Evolutionary conservation across 768 basidiomycete genomes (phyloP), one percentile per base, ranked within the genome.

Genomic region (Suillus discolor): DNA sequence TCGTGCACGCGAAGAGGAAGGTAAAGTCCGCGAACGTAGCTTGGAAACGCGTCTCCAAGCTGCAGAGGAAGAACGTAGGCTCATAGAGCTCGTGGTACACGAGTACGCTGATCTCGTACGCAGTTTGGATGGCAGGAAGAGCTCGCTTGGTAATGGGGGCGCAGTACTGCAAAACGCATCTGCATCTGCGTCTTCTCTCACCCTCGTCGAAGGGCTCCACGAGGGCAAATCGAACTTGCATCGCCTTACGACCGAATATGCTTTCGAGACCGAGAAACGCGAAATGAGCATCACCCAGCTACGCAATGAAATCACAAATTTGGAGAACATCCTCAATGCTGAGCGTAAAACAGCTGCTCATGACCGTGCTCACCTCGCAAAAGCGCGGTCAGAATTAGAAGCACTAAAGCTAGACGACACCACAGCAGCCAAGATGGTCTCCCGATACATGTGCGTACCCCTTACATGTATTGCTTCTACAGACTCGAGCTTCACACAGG

Each of bases 401-500:
- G 81, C 79, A 69, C 79, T 85, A 57, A 78, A 80, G 68, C 73
- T 87, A 20, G 90, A 93, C 59, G 91, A 94, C 64, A 84, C 81
- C n/a, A 84, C 89, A 0, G 92, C 93, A 3, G 88, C 89, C 15
- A 91, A 88, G 71, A 91, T 94, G 86, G 93, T 95, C 36, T 86
- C 91, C 34, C 85, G 91, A 44, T 94, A 94, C 74, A 94, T 94
- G 93, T 93, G 69, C 63, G 88, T 80, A 18, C 18, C 20, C 6
- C 36, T 20, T 12, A 0, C 31, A 64, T 0, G 39, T 62, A n/a
- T 68, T 59, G 53, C 68, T 12, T 3, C 13, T 65, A 11, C 34
- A 31, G 20, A 31, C 25, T 28, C 25, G 11, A 42, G 6, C 11
- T 20, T 18, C 15, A 3, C 3, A 31, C 67, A 93, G 93, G 93